Percentiles rank a stretch among this genome's conserved stretches.
These are phyloP conservation scores for Boeremia exigua DNA, from an alignment of 2,329 filamentous ascomycete species.

Conservation along the genomic window DNA sequence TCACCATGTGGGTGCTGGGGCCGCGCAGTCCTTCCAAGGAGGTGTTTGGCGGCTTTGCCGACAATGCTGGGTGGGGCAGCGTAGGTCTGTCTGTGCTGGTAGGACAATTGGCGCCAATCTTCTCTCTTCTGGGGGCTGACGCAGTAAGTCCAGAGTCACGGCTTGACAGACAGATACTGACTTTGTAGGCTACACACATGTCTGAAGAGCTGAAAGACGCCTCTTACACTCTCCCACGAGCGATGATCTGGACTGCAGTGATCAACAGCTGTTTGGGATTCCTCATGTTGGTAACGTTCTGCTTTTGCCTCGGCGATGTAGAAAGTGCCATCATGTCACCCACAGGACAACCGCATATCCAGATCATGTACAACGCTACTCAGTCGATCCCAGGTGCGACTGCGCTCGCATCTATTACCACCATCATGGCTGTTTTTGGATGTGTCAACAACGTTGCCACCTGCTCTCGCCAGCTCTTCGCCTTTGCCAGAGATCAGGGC, in stretches of 20 bases:
- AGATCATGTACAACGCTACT: conserved; percentile 7
- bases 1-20: conserved; percentile 36
- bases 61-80: conserved; percentile 50
- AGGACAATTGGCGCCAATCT: conserved; percentile 4
- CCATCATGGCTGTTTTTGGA: conserved; percentile 34
- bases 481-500: conserved; percentile 42
- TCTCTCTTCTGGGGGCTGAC: conserved; percentile 18
- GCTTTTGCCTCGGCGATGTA: not conserved
- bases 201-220: conserved; percentile 46
- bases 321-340: not conserved
- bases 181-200: conserved; percentile 27
- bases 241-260: conserved; percentile 49
- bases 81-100: conserved; percentile 3
- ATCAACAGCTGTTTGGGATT: conserved; percentile 10
- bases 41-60: conserved; percentile 55
- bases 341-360: conserved; percentile 8
- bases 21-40: conserved; percentile 45
- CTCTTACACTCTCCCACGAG: conserved; percentile 44
- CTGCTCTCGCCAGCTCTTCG: conserved; percentile 43
- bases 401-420: conserved; percentile 33
- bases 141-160: conserved; percentile 18
- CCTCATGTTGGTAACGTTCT: conserved; percentile 39
- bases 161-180: not conserved
- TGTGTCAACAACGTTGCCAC: conserved; percentile 36
- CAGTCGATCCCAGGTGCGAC: conserved; percentile 27